Base-by-base conservation (phyloP, 257 asterid species). In the Striga asiatica region DNA sequence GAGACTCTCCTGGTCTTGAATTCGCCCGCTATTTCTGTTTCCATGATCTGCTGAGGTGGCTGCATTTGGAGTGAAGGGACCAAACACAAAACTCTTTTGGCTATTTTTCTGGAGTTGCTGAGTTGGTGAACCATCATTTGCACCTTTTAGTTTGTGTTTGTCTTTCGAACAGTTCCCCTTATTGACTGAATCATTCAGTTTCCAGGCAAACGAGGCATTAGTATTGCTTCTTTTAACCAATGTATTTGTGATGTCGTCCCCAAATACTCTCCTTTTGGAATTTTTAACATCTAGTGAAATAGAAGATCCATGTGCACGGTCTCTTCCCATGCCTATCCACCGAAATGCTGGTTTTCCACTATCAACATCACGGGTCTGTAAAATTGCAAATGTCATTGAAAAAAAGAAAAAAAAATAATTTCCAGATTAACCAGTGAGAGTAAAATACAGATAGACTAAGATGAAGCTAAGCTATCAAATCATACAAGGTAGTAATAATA, bases 291-390 rank as follows among this genome's bases (percentile, higher is more conserved):
- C 71, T 8, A 27, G 25, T 41, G 82, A 62, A 37, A 37, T 41
- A 35, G 67, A 37, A 55, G 72, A 54, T 54, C 66, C 78, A 32
- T 21, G 38, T 43, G 22, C 61, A 28, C 35, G 39, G 43, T 50
- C 65, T 65, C 37, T 71, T 48, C 35, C 73, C 35, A 54, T 53
- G 32, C 80, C 85, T 34, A 64, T 64, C 94, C 94, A 83, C 75
- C 75, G 76, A 62, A 76, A 78, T 63, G 82, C 89, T 42, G 89
- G 80, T 67, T 78, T 83, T 53, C 89, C 82, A 64, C 50, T 77
- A 61, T 55, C 81, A 7, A 84, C 78, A 63, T 76, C 75, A 5
- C 82, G 84, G 22, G 47, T 49, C 94, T 80, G 57, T 34, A 37
- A 22, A 41, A 3, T 42, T 16, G 12, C 43, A 19, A 16, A 41